A percentile compares a stretch with the other conserved stretches of the same genome.
Evolutionary conservation across 805 yeast genomes (phyloP).

Genomic region (Wickerhamiella qilinensis): DNA sequence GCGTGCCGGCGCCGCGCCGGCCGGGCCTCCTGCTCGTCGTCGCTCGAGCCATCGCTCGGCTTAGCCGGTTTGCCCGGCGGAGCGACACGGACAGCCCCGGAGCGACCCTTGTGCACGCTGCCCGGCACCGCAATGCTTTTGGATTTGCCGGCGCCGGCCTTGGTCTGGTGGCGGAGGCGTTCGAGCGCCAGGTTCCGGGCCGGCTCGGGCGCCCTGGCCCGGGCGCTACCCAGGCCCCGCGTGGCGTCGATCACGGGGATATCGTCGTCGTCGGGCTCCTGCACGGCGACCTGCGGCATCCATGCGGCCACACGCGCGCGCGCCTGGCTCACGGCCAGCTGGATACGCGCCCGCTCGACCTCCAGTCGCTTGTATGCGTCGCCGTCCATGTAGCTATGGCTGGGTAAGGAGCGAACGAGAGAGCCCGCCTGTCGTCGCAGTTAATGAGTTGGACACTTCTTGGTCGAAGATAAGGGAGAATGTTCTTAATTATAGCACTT

Average conservation of each 20-base stretch:
- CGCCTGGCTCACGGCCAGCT: conserved; percentile 10
- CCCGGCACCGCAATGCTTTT: no score
- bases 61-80: no score
- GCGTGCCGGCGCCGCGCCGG: background rate
- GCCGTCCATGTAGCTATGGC: background rate
- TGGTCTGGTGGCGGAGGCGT: no score
- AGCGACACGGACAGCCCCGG: no score
- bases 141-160: no score
- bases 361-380: conserved; percentile 10
- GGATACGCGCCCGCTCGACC: conserved; percentile 11
- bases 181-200: background rate
- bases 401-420: no score
- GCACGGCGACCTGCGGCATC: no score
- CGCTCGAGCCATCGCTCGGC: conserved; percentile 1
- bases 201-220: background rate
- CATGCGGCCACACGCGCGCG: conserved; percentile 10
- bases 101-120: no score
- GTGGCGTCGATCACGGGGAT: conserved; percentile 3
- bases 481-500: no score
- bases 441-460: background rate
- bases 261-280: conserved; percentile 1
- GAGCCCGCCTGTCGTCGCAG: background rate
- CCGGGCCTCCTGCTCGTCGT: background rate
- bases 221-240: conserved; percentile 8
- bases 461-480: background rate